A percentile compares a stretch with the other conserved stretches of the same genome.
Evolutionary conservation across 768 basidiomycete species (phyloP).

Genomic region (Cystofilobasidium capitatum): DNA sequence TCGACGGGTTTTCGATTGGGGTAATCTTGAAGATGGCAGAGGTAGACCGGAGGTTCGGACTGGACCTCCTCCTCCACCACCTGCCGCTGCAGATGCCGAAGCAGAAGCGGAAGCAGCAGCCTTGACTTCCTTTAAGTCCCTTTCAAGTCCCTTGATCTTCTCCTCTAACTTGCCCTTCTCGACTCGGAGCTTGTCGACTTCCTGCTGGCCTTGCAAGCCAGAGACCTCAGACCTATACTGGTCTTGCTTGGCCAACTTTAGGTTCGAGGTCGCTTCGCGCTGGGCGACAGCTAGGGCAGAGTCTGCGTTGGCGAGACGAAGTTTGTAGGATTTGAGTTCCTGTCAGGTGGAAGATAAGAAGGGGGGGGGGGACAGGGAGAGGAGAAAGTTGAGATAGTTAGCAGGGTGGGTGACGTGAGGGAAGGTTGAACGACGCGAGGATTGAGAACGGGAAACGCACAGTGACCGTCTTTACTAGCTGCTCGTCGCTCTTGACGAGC

Average conservation of each 20-base stretch:
- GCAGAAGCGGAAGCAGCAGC: neutral
- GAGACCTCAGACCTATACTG: constrained; percentile 1
- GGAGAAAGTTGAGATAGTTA: neutral
- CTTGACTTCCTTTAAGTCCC: constrained; percentile 20
- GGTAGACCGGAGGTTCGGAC: neutral
- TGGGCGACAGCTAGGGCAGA: constrained; percentile 29
- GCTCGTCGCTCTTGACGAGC: constrained; percentile 30
- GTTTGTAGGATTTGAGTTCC: constrained; percentile 33
- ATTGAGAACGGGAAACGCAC: constrained; percentile 26
- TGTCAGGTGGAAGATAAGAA: constrained; percentile 4
- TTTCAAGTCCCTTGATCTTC: constrained; percentile 30
- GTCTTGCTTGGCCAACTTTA: constrained; percentile 3
- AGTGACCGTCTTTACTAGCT: constrained; percentile 25
- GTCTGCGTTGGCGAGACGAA: constrained; percentile 36
- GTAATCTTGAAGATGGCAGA: neutral
- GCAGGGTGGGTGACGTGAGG: neutral
- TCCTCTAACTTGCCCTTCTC: constrained; percentile 25
- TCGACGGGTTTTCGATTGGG: neutral
- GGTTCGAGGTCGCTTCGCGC: neutral
- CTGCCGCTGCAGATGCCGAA: neutral
- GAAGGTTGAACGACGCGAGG: neutral
- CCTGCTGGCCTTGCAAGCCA: neutral
- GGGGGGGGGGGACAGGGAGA: neutral
- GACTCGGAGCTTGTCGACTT: constrained; percentile 3
- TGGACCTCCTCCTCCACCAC: neutral